Conservation (phyloP, 1,139 yeast species). For the Zygosaccharomyces pseudobailii region DNA sequence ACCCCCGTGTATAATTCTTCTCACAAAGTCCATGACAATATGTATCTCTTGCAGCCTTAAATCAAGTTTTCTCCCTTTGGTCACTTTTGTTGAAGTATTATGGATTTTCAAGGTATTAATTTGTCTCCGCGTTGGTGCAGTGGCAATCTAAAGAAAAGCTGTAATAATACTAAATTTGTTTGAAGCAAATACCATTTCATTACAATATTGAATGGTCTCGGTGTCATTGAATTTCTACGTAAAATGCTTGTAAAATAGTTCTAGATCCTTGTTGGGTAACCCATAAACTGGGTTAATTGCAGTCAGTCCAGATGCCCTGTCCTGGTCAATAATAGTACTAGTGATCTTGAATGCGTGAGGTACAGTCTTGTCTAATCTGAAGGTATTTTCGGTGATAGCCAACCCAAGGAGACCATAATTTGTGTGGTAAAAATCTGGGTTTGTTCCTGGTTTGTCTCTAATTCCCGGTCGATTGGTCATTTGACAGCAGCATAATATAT, state of each 20-base stretch:
- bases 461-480: constrained; percentile 60
- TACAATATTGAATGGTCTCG: not conserved
- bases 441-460: constrained; percentile 79
- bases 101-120: not conserved
- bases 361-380: constrained; percentile 22
- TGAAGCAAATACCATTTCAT: not conserved
- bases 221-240: constrained; percentile 10
- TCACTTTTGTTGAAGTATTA: not conserved
- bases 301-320: constrained; percentile 22
- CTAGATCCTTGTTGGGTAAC: constrained; percentile 38
- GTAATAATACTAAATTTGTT: not conserved
- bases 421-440: constrained; percentile 85
- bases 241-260: constrained; percentile 21
- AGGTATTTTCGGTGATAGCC: constrained; percentile 59
- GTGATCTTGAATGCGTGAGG: constrained; percentile 15
- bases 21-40: constrained; percentile 14
- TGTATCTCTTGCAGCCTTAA: no score
- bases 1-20: constrained; percentile 13
- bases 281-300: constrained; percentile 64
- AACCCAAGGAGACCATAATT: constrained; percentile 80
- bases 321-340: constrained; percentile 10
- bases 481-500: constrained; percentile 76
- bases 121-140: constrained; percentile 4
- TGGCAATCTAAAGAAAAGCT: not conserved
- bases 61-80: no score